Evolutionary conservation across 768 basidiomycete species (phyloP).

Genomic region (Lentinus brumalis): DNA sequence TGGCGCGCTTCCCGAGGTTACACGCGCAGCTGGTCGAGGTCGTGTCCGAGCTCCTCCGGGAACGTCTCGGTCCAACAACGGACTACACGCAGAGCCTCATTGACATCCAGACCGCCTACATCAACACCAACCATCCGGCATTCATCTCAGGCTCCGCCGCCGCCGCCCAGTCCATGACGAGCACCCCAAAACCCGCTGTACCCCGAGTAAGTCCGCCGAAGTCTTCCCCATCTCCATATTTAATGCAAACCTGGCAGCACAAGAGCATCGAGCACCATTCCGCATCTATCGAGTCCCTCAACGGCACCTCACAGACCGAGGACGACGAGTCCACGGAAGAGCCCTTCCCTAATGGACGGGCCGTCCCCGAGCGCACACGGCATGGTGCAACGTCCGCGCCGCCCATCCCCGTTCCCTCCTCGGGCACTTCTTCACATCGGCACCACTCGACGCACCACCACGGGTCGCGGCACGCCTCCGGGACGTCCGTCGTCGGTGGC

Average conservation of each 20-base stretch:
- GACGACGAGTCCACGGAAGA: constrained; percentile 68
- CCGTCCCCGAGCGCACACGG: constrained; percentile 74
- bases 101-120: constrained; percentile 96
- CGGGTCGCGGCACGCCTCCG: constrained; percentile 18
- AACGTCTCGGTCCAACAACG: constrained; percentile 93
- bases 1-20: constrained; percentile 92
- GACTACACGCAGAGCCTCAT: constrained; percentile 97
- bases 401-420: constrained; percentile 28
- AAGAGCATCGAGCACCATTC: constrained; percentile 46
- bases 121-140: constrained; percentile 98
- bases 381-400: constrained; percentile 40
- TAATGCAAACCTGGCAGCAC: constrained; percentile 20
- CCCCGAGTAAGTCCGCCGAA: constrained; percentile 52
- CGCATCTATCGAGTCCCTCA: constrained; percentile 61
- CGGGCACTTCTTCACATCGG: constrained; percentile 21
- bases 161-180: constrained; percentile 51
- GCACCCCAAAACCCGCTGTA: constrained; percentile 46
- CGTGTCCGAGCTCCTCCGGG: constrained; percentile 93
- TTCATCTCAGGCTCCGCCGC: constrained; percentile 82
- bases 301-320: constrained; percentile 62
- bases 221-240: neutral
- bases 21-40: constrained; percentile 94
- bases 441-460: constrained; percentile 35
- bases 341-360: constrained; percentile 55
- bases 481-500: constrained; percentile 3